Base-by-base conservation (phyloP, 2,329 filamentous ascomycete genomes). In the Mariannaea sp. region DNA sequence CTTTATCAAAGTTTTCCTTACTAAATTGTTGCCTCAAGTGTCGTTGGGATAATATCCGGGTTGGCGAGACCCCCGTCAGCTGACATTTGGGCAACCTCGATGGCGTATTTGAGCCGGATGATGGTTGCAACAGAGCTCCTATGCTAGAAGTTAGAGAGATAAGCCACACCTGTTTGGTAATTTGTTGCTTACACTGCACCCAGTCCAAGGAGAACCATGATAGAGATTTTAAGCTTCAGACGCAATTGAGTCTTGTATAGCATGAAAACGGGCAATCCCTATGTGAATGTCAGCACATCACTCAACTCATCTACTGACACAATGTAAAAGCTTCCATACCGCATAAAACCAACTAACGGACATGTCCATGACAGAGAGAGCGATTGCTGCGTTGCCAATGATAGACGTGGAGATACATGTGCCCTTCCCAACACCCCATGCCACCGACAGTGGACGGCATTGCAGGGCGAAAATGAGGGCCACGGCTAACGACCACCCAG, bases 291-390 rank as follows among this genome's bases (percentile, higher is more conserved):
- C 22, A 46, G 32, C 22, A 43, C 20, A 19, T 2, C 32, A 20
- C 38, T 22, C 10, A 27, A 7, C n/a, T 22, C 10, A 27, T 3
- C n/a, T 7, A 14, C 12, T 20, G 14, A 12, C 8, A 24, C 22
- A 24, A 24, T 8, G 19, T 10, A 30, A 13, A 14, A 14, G 5
- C 9, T 20, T 20, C 10, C 14, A 5, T 3, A 56, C 54, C 24
- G 54, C 54, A 33, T 54, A 54, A 8, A 54, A 47, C 54, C 45
- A 57, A 17, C 50, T 56, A 13, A 42, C 30, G 7, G 46, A 43
- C n/a, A 57, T 32, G 22, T 54, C 54, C 46, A 54, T 57, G 2
- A 44, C 41, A 5, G 45, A 54, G 2, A 57, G 30, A 7, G 40
- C 45, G 12, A 50, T 48, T 4, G 41, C 45, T 22, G 36, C 32